phyloP scores from a whole-genome alignment of 768 basidiomycete genomes.

The Sistotremastrum niveocremeum region DNA sequence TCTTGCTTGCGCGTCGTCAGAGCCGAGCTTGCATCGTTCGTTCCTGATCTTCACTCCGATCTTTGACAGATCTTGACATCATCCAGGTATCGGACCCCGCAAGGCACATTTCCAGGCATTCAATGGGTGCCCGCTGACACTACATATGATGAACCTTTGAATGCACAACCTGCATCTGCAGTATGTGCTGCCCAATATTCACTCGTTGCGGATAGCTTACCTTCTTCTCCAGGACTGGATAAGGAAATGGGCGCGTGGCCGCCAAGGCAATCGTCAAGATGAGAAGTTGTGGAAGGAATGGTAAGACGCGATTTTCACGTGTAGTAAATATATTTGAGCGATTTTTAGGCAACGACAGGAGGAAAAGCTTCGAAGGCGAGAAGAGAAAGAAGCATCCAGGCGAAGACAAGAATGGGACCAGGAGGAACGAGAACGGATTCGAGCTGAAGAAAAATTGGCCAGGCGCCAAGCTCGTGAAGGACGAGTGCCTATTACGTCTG shows the following conservation, averaged over 20 bases:
- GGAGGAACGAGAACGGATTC: constrained; percentile 19
- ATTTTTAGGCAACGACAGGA: constrained; percentile 29
- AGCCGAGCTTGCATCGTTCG: constrained; percentile 1
- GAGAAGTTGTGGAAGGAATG: constrained; percentile 34
- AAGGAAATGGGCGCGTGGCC: constrained; percentile 51
- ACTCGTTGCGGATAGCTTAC: not conserved
- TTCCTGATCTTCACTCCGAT: constrained; percentile 1
- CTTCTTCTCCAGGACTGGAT: not conserved
- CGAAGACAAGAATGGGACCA: constrained; percentile 23
- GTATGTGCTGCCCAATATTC: constrained; percentile 21
- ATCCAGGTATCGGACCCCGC: constrained; percentile 55
- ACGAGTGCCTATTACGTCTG: constrained; percentile 8
- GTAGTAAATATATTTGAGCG: constrained; percentile 29
- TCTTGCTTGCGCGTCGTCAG: constrained; percentile 5
- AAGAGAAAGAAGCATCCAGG: constrained; percentile 29
- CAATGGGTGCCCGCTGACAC: constrained; percentile 61
- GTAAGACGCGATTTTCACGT: constrained; percentile 20
- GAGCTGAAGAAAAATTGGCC: constrained; percentile 9
- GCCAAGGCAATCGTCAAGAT: constrained; percentile 19
- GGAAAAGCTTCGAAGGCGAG: constrained; percentile 39
- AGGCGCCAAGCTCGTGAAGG: constrained; percentile 5
- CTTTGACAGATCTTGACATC: not conserved
- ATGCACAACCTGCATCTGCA: constrained; percentile 43
- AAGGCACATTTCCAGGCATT: constrained; percentile 52
- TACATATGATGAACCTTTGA: constrained; percentile 43